Base-by-base conservation (phyloP, 2,329 filamentous ascomycete genomes). In the Macrophomina pseudophaseolina region DNA sequence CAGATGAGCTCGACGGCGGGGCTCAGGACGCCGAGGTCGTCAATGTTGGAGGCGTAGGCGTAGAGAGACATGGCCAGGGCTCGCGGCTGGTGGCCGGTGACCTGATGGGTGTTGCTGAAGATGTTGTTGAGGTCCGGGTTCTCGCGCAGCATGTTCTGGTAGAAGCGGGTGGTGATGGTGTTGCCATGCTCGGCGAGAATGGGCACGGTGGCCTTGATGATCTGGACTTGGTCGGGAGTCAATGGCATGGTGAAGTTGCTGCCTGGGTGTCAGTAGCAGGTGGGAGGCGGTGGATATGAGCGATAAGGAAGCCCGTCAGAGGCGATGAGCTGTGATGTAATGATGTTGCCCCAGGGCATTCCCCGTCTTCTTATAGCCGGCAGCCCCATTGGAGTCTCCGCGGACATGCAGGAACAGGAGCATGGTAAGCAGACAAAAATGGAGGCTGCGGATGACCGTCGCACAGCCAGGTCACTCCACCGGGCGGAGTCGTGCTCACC, bases 51-150 rank as follows among this genome's bases (percentile, higher is more conserved):
- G 64, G 91, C 91, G 73, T 92, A 93, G 70, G 87, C 88, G 70
- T 90, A 87, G 54, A 93, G 87, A 1, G 91, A 84, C 48, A 81
- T 83, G 11, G 91, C 90, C 6, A 94, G 85, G 2, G 91, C 90
- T n/a, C 83, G 81, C 4, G 89, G 84, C 75, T 94, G 91, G 66
- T 87, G 86, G 42, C 89, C 88, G 5, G 85, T 91, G 52, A 81
- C 79, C 78, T 93, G 91, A 71, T 91, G 88, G 6, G 88, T 85
- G 60, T 86, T 81, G 76, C 92, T 93, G 84, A 93, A 93, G 77
- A 90, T 82, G 76, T 88, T 85, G 72, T 88, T 86, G 38, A 93
- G 85, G 52, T 87, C 84, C 0, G 90, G 90, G 68, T 92, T 83
- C 46, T 87, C 86, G 11, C 75, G 74, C 30, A 93, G 81, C 82